Evolutionary conservation across 306 rosid species (phyloP).

Genomic region (Gleditsia sinensis): DNA sequence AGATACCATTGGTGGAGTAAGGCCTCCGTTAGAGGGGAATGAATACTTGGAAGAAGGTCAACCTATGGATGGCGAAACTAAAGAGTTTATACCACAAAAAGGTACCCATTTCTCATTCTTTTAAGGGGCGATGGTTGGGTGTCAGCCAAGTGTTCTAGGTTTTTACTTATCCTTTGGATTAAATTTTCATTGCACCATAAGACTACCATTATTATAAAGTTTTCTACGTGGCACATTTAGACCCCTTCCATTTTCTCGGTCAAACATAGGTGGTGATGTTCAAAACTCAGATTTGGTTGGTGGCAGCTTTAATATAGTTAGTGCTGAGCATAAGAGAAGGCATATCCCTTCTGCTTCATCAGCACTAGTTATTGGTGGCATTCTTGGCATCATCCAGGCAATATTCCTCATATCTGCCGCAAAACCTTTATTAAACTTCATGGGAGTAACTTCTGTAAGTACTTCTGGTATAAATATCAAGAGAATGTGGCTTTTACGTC

Average conservation of each 20-base stretch:
- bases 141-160: background rate
- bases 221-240: constrained; percentile 1
- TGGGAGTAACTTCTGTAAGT: constrained; percentile 85
- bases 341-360: constrained; percentile 92
- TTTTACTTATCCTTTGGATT: background rate
- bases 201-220: constrained; percentile 4
- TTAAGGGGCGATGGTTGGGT: background rate
- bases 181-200: background rate
- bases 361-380: constrained; percentile 81
- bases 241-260: constrained; percentile 25
- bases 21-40: constrained; percentile 40
- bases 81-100: constrained; percentile 55
- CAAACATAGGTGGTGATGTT: constrained; percentile 46
- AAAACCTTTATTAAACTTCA: constrained; percentile 80
- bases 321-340: constrained; percentile 49
- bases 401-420: constrained; percentile 76
- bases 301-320: constrained; percentile 47
- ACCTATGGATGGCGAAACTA: constrained; percentile 47
- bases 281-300: constrained; percentile 38
- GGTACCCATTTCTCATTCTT: constrained; percentile 44
- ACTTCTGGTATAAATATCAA: constrained; percentile 1
- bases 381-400: constrained; percentile 82
- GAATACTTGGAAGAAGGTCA: constrained; percentile 51
- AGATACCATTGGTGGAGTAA: constrained; percentile 56
- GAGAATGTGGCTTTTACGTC: background rate